These are phyloP conservation scores for Quercus rubra DNA, from an alignment of 306 rosid species.

Conservation along the genomic window DNA sequence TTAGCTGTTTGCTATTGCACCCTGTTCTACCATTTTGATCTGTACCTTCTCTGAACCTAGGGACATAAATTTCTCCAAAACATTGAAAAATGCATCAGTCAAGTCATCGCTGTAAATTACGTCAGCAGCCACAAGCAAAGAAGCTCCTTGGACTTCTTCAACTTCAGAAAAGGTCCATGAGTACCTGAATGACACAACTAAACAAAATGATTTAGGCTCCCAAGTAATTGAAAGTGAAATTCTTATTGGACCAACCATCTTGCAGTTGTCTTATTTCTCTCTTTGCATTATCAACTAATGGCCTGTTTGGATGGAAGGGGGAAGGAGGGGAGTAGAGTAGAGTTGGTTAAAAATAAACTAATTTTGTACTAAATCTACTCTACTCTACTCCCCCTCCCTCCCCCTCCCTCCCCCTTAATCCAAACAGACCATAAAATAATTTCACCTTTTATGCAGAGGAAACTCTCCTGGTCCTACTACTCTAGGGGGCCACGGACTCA, in stretches of 20 bases:
- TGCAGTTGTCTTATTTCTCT: not conserved
- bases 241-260: not conserved
- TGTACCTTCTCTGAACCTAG: constrained; percentile 66
- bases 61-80: constrained; percentile 63
- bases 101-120: constrained; percentile 83
- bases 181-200: constrained; percentile 46
- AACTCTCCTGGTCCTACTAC: constrained; percentile 37
- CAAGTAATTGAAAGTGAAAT: not conserved
- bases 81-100: constrained; percentile 75
- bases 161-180: constrained; percentile 68
- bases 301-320: no score
- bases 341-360: no score
- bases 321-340: no score
- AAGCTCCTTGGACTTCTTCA: constrained; percentile 68
- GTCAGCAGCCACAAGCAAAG: constrained; percentile 84
- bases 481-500: constrained; percentile 73
- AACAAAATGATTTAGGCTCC: constrained; percentile 11
- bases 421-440: not conserved
- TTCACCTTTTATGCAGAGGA: constrained; percentile 43
- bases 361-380: no score
- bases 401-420: no score
- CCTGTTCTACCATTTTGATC: not conserved
- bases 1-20: not conserved
- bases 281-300: not conserved
- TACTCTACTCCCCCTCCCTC: no score